phyloP scores from a whole-genome alignment of 2,329 filamentous ascomycete species.

The Aspergillus nomiae region DNA sequence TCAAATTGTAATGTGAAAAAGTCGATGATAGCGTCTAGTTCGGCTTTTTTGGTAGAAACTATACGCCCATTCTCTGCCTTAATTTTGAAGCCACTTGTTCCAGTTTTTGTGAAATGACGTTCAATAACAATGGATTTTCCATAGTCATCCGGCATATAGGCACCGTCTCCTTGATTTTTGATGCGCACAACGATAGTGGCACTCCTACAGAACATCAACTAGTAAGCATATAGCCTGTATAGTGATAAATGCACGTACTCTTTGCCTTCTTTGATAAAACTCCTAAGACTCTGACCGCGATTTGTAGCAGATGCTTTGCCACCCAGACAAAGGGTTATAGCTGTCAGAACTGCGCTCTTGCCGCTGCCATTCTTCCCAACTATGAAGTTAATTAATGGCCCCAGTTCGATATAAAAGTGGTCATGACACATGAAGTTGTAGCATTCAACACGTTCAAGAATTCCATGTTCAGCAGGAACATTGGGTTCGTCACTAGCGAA shows the following conservation, averaged over 20 bases:
- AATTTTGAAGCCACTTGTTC: constrained; percentile 81
- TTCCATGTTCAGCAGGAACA: constrained; percentile 75
- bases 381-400: constrained; percentile 95
- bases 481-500: constrained; percentile 63
- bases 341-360: constrained; percentile 93
- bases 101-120: constrained; percentile 76
- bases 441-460: constrained; percentile 84
- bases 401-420: constrained; percentile 78
- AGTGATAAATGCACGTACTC: constrained; percentile 57
- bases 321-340: constrained; percentile 89
- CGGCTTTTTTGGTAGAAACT: constrained; percentile 79
- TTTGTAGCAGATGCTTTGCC: constrained; percentile 93
- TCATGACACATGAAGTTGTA: constrained; percentile 97
- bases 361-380: constrained; percentile 97
- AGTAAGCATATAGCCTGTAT: constrained; percentile 5
- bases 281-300: constrained; percentile 84
- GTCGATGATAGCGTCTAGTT: constrained; percentile 90
- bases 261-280: constrained; percentile 84
- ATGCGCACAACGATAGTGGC: constrained; percentile 77
- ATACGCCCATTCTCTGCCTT: constrained; percentile 71
- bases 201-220: constrained; percentile 33
- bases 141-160: constrained; percentile 80
- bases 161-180: constrained; percentile 84
- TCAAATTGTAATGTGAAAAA: constrained; percentile 93
- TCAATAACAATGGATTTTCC: constrained; percentile 88